A percentile compares a stretch with the other conserved stretches of the same genome.
phyloP scores from a whole-genome alignment of 2,329 filamentous ascomycete genomes.

The Furcasterigmium furcatum region DNA sequence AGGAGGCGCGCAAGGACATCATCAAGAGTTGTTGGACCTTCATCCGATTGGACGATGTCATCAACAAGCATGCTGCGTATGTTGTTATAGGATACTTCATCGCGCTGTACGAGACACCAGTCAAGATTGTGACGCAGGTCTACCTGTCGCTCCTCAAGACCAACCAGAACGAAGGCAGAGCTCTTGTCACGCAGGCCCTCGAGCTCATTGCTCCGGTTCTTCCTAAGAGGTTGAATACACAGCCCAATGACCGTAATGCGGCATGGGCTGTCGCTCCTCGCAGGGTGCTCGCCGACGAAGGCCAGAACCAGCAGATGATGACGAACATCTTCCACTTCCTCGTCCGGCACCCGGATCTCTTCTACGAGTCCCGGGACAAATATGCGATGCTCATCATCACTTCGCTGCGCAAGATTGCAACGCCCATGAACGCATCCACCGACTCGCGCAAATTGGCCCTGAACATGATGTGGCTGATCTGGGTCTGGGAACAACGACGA shows the following conservation, averaged over 20 bases:
- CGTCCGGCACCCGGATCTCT: constrained; percentile 85
- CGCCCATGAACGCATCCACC: constrained; percentile 77
- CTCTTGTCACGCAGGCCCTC: constrained; percentile 88
- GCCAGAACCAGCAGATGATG: constrained; percentile 91
- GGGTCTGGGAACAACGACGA: constrained; percentile 86
- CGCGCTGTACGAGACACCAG: constrained; percentile 90
- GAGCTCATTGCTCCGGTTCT: constrained; percentile 94
- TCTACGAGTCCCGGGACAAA: constrained; percentile 92
- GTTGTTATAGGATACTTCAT: constrained; percentile 98
- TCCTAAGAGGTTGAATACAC: constrained; percentile 73
- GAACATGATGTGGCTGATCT: constrained; percentile 86
- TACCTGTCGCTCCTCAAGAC: constrained; percentile 89
- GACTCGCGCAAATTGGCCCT: constrained; percentile 90
- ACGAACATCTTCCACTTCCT: constrained; percentile 98
- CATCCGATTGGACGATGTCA: constrained; percentile 95
- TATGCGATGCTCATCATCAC: constrained; percentile 87
- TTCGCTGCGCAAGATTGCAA: constrained; percentile 83
- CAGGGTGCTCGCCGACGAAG: constrained; percentile 89
- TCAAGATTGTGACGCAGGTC: constrained; percentile 94
- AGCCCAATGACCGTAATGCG: constrained; percentile 68
- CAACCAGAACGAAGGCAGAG: constrained; percentile 90
- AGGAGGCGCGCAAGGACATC: constrained; percentile 93
- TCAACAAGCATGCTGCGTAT: constrained; percentile 98
- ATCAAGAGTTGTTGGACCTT: constrained; percentile 99
- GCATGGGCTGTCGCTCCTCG: constrained; percentile 89